Base-by-base conservation (phyloP, 2,329 filamentous ascomycete species). In the Clarireedia hainanense region DNA sequence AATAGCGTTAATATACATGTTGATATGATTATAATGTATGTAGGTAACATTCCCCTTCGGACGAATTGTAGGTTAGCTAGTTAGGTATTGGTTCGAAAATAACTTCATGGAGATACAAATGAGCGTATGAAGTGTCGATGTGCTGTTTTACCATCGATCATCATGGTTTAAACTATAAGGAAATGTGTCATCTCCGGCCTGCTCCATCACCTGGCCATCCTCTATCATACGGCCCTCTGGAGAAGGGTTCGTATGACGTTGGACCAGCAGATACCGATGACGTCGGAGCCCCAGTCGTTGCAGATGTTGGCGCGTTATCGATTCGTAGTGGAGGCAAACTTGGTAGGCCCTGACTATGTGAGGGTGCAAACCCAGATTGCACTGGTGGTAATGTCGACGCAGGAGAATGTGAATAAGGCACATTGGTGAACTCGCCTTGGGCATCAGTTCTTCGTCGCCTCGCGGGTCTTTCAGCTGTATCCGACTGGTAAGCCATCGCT, bases 311-410 rank as follows among this genome's bases (percentile, higher is more conserved):
- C 2, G 64, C 49, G 39, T 60, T 63, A 6, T 68, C 65, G 17
- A 67, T 67, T 40, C 66, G 58, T 26, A 69, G 47, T 36, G 67
- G 67, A n/a, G 67, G 67, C 6, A 69, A 55, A 47, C 42, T 67
- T 26, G 61, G 58, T 5, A 61, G 56, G 40, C 59, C 62, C 43
- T 60, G 60, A 12, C 57, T 58, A 34, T 46, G 48, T 12, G 40
- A 14, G 2, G 61, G 56, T 20, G 57, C 46, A 47, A 61, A 66
- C 5, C 60, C 60, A 15, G 54, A 50, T 36, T 62, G 65, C 24
- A 65, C 65, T 2, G 66, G 66, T 23, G 65, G 65, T 6, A 68
- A 56, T 5, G 58, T 64, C 20, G 67, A 64, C 37, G 64, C 56
- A 49, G 67, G 63, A 47, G 67, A 62, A n/a, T 62, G 59, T 6